These are phyloP conservation scores for Shiraia bambusicola DNA, from an alignment of 2,329 filamentous ascomycete genomes.

Conservation along the genomic window DNA sequence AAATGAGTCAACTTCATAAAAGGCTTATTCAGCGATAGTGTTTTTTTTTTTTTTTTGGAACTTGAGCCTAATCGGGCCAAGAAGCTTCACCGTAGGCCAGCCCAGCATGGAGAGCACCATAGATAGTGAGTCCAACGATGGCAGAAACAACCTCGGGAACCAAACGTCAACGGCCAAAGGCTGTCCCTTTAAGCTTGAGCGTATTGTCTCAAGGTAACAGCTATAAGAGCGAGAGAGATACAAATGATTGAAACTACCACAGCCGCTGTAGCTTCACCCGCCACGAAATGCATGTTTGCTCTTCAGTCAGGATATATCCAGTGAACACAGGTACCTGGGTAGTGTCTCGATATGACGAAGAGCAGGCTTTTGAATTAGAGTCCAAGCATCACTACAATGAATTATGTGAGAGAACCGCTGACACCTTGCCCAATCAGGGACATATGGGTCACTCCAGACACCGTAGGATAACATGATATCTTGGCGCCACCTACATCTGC, in stretches of 20 bases:
- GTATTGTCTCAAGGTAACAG: background rate
- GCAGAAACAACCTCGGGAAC: background rate
- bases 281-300: background rate
- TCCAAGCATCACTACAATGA: no score
- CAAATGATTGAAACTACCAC: constrained; percentile 1
- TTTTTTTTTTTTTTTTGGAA: background rate
- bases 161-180: background rate
- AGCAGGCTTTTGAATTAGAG: no score
- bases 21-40: background rate
- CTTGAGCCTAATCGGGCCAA: background rate
- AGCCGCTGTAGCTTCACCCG: background rate
- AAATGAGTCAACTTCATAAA: background rate
- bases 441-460: no score
- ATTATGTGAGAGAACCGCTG: no score
- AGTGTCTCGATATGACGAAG: no score
- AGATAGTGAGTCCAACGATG: background rate
- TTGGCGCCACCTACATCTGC: no score
- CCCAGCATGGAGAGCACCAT: background rate
- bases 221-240: background rate
- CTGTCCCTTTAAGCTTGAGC: background rate
- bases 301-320: background rate
- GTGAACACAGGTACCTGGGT: no score
- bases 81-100: background rate
- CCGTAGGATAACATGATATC: no score
- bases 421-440: no score